Base-by-base conservation (phyloP, 169 alveolate genomes). In the Condylostoma magnum region DNA sequence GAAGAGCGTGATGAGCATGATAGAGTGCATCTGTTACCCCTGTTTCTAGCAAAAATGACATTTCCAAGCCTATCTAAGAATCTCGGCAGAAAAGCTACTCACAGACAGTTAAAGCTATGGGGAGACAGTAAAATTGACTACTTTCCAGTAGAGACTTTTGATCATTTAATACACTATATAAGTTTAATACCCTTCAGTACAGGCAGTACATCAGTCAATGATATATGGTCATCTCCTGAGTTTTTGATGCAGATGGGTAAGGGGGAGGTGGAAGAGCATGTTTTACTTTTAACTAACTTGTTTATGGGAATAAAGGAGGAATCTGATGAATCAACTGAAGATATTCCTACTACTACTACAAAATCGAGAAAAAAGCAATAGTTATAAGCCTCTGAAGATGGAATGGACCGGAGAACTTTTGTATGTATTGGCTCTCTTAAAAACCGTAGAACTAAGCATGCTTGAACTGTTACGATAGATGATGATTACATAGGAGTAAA, bases 341-440 rank as follows among this genome's bases (percentile, higher is more conserved):
- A 22, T 22, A 30, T 47, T 5, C 34, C 20, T 10, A 27, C 25
- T 30, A 47, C 55, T 47, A 30, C 20, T 47, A 22, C 55, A 50
- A 18, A 6, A n/a, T 50, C 30, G 20, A 28, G 20, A n/a, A 6
- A 6, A 6, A 10, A 10, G 22, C 6, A 28, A 10, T 6, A 10
- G 22, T 12, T 50, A 50, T 6, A 18, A 8, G 33, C 50, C 30
- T 50, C 58, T 8, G 20, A 50, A 50, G 22, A n/a, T 30, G 6
- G 15, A 33, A 25, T 67, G 43, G 66, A 67, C 22, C 46, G 53
- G 20, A 46, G 76, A 36, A 43, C 50, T 34, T 72, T 72, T 72
- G 79, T 72, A 0, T 72, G 80, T 41, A 30, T 72, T 8, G 80
- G 80, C 20, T 27, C 78, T 31, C 38, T 72, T 18, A 46, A 69